phyloP scores from a whole-genome alignment of 2,329 filamentous ascomycete genomes.

The Aspergillus tubingensis region DNA sequence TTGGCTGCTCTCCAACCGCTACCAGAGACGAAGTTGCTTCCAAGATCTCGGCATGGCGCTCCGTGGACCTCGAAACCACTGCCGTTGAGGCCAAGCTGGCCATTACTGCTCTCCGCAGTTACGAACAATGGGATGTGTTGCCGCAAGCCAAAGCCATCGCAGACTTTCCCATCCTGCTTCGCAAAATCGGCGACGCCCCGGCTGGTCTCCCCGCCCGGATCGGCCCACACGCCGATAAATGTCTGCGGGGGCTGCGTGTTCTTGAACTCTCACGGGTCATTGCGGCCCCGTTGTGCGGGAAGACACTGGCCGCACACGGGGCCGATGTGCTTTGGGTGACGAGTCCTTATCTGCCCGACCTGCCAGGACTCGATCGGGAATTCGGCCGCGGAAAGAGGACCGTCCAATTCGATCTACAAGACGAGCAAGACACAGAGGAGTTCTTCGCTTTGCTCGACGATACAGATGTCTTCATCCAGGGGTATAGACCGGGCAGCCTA shows the following conservation, averaged over 20 bases:
- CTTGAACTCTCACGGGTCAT: constrained; percentile 44
- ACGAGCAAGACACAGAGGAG: constrained; percentile 22
- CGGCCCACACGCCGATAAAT: constrained; percentile 28
- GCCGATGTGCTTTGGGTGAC: constrained; percentile 47
- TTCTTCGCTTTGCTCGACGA: constrained; percentile 35
- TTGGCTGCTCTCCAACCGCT: constrained; percentile 41
- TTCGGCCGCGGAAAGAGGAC: constrained; percentile 41
- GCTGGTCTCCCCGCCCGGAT: constrained; percentile 14
- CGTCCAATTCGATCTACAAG: constrained; percentile 38
- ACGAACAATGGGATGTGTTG: constrained; percentile 53
- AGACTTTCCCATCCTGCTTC: constrained; percentile 51
- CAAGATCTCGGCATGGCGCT: constrained; percentile 44
- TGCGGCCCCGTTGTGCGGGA: constrained; percentile 41
- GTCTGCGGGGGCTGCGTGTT: constrained; percentile 44
- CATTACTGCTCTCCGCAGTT: constrained; percentile 54
- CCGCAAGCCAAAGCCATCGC: constrained; percentile 50
- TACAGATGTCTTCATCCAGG: constrained; percentile 49
- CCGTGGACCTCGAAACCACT: constrained; percentile 52
- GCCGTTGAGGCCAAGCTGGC: constrained; percentile 47
- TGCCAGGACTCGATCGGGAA: constrained; percentile 41
- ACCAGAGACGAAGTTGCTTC: constrained; percentile 43
- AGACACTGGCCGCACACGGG: constrained; percentile 43
- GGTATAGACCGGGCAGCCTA: constrained; percentile 53
- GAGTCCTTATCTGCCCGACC: constrained; percentile 35
- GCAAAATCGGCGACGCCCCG: constrained; percentile 31